Conservation (phyloP, 257 asterid species). For the Penstemon newberryi region DNA sequence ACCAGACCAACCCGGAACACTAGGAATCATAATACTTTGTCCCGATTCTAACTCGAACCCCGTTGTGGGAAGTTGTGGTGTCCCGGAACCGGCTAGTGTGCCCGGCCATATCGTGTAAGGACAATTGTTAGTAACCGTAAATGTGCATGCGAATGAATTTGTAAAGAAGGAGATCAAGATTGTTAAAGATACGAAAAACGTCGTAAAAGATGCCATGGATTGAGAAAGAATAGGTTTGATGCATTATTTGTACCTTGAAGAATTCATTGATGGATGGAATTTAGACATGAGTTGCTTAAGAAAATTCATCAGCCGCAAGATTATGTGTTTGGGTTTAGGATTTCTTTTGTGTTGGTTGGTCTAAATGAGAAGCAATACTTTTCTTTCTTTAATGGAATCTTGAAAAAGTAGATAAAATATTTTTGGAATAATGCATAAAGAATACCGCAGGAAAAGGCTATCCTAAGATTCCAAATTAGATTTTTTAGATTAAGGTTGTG, state of each 20-base stretch:
- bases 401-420: background rate
- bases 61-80: conserved; percentile 65
- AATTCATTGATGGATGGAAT: conserved; percentile 8
- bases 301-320: conserved; percentile 48
- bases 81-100: conserved; percentile 69
- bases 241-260: conserved; percentile 45
- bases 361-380: conserved; percentile 57
- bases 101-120: conserved; percentile 86
- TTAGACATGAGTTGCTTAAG: conserved; percentile 37
- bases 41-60: conserved; percentile 72
- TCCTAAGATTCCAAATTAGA: too few species aligned
- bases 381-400: conserved; percentile 36
- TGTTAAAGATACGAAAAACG: conserved; percentile 24
- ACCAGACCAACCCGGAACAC: conserved; percentile 75
- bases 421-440: too few species aligned
- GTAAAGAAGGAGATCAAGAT: conserved; percentile 28
- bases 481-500: too few species aligned
- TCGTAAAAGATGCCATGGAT: conserved; percentile 42
- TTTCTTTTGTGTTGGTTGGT: conserved; percentile 60
- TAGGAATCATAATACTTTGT: conserved; percentile 50
- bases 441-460: too few species aligned
- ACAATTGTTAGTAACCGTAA: conserved; percentile 61
- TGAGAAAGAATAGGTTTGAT: conserved; percentile 8
- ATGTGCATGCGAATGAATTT: conserved; percentile 43
- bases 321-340: conserved; percentile 60